Conservation (phyloP, 176 grass and related monocot genomes). For the Melocanna baccifera region DNA sequence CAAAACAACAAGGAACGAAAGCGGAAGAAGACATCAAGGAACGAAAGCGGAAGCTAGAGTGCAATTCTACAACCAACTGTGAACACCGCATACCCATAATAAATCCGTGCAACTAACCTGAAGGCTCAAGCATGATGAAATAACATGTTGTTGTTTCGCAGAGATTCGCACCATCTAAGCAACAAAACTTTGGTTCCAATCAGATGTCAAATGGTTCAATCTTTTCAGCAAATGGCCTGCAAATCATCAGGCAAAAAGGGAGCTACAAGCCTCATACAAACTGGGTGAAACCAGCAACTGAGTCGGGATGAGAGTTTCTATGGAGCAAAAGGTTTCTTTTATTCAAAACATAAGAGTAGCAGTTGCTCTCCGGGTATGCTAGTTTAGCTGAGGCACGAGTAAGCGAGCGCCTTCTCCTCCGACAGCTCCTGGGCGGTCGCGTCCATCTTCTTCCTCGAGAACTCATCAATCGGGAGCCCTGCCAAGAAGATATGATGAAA, state of each 20-base stretch:
- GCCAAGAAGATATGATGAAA: neutral
- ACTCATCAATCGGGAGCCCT: slow-evolving; percentile 84
- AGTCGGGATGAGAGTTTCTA: slow-evolving; percentile 7
- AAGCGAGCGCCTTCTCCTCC: slow-evolving; percentile 90
- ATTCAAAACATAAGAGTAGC: slow-evolving; percentile 48
- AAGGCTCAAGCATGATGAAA: neutral
- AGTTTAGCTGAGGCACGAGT: slow-evolving; percentile 79
- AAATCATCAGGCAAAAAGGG: slow-evolving; percentile 42
- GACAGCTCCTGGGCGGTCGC: slow-evolving; percentile 76
- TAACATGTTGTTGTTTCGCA: neutral
- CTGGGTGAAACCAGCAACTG: slow-evolving; percentile 34
- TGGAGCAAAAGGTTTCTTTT: slow-evolving; percentile 27
- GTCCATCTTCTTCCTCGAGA: slow-evolving; percentile 91
- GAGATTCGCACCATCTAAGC: neutral
- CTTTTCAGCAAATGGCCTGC: slow-evolving; percentile 10
- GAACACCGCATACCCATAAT: neutral
- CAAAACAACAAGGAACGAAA: too few relatives aligned
- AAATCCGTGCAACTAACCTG: neutral
- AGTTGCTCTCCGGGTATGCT: slow-evolving; percentile 1
- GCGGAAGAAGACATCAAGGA: too few relatives aligned
- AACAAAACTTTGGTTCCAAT: neutral
- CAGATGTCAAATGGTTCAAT: neutral
- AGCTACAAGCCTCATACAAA: slow-evolving; percentile 29
- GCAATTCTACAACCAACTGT: neutral
- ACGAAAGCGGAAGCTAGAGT: neutral